Evolutionary conservation across 768 basidiomycete genomes (phyloP).

Genomic region (Tricholoma matsutake): DNA sequence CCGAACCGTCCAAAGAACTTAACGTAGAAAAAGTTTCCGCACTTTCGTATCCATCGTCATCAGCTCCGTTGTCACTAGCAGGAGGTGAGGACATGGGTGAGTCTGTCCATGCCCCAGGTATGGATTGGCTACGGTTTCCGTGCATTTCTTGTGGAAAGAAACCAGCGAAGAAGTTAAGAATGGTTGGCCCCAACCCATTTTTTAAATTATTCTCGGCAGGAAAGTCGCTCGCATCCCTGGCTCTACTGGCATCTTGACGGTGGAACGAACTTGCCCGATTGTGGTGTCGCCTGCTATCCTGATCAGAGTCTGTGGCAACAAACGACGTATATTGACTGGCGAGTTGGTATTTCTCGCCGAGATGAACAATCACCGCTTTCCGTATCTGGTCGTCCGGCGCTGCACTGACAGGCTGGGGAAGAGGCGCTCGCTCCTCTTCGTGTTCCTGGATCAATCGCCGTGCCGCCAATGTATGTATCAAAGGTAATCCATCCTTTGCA

Average conservation of each 20-base stretch:
- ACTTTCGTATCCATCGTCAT: constrained; percentile 28
- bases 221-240: neutral
- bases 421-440: constrained; percentile 32
- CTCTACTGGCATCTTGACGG: neutral
- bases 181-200: neutral
- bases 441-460: constrained; percentile 53
- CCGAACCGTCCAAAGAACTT: constrained; percentile 42
- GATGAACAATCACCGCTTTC: constrained; percentile 44
- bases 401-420: constrained; percentile 25
- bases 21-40: constrained; percentile 40
- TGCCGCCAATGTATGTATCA: constrained; percentile 55
- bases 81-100: constrained; percentile 7
- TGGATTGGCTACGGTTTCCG: neutral
- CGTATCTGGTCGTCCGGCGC: constrained; percentile 33
- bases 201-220: neutral
- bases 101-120: constrained; percentile 22
- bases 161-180: constrained; percentile 1
- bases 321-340: constrained; percentile 54
- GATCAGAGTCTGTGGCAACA: constrained; percentile 45
- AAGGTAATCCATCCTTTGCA: constrained; percentile 28
- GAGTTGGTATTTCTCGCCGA: constrained; percentile 51
- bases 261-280: neutral
- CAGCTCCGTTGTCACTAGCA: constrained; percentile 9
- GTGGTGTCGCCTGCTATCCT: constrained; percentile 10
- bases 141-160: neutral